phyloP scores from a whole-genome alignment of 495 filamentous ascomycete genomes.

The Penicillium bovifimosum region DNA sequence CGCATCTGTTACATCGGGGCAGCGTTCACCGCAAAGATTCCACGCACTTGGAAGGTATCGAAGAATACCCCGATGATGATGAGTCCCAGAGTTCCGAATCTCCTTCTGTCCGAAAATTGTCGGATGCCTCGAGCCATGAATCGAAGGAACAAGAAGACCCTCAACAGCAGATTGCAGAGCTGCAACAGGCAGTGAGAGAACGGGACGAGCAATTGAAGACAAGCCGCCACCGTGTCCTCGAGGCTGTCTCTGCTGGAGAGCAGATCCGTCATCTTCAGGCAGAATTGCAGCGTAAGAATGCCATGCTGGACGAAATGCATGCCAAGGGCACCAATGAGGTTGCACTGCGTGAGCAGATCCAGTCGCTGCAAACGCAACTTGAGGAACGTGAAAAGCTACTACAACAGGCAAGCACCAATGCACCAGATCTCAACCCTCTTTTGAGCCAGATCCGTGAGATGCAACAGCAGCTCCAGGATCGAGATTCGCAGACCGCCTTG shows the following conservation, averaged over 20 bases:
- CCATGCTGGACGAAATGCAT: slow-evolving; percentile 29
- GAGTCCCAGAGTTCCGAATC: slow-evolving; percentile 18
- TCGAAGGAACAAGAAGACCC: slow-evolving; percentile 24
- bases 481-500: slow-evolving; percentile 17
- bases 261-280: slow-evolving; percentile 37
- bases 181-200: slow-evolving; percentile 31
- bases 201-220: slow-evolving; percentile 36
- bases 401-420: slow-evolving; percentile 19
- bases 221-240: slow-evolving; percentile 30
- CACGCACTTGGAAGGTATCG: slow-evolving; percentile 40
- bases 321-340: slow-evolving; percentile 19
- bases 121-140: slow-evolving; percentile 13
- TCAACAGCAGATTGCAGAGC: slow-evolving; percentile 31
- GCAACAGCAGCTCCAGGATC: slow-evolving; percentile 32
- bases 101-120: slow-evolving; percentile 29
- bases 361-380: slow-evolving; percentile 29
- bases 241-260: slow-evolving; percentile 36
- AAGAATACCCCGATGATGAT: slow-evolving; percentile 35
- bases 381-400: slow-evolving; percentile 26
- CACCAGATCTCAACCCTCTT: slow-evolving; percentile 22
- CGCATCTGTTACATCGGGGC: slow-evolving; percentile 35
- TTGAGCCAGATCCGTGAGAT: slow-evolving; percentile 33
- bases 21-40: slow-evolving; percentile 27
- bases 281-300: slow-evolving; percentile 34
- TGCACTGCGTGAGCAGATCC: slow-evolving; percentile 30